phyloP scores from a whole-genome alignment of 176 grass and related monocot species.

The Elaeis guineensis region DNA sequence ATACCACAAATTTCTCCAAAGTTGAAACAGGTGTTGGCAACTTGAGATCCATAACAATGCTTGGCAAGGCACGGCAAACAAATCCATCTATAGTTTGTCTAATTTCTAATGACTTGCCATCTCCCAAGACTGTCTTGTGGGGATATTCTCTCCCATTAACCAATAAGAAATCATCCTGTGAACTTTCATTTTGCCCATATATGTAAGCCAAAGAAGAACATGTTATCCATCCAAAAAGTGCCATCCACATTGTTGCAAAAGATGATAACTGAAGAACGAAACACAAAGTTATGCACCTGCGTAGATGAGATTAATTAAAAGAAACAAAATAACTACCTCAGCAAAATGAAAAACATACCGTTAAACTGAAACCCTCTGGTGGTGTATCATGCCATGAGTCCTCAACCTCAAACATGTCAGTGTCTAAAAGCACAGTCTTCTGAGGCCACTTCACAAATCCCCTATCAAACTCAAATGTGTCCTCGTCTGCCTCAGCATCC shows the following conservation, averaged over 20 bases:
- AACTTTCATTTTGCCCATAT: conserved; percentile 49
- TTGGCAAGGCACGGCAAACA: conserved; percentile 47
- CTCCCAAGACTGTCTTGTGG: conserved; percentile 37
- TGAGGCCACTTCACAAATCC: conserved; percentile 66
- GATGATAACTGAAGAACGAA: conserved; percentile 53
- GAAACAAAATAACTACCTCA: not conserved
- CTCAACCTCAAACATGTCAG: conserved; percentile 83
- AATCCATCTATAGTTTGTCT: conserved; percentile 68
- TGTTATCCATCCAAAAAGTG: conserved; percentile 81
- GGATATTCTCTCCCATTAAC: conserved; percentile 57
- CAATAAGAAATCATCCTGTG: conserved; percentile 47
- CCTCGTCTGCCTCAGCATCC: conserved; percentile 25
- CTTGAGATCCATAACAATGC: conserved; percentile 45
- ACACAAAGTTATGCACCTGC: not conserved
- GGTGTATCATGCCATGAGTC: conserved; percentile 84
- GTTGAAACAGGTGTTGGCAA: conserved; percentile 58
- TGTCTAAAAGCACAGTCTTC: conserved; percentile 70
- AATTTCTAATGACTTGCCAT: conserved; percentile 74
- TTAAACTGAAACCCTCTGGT: conserved; percentile 74
- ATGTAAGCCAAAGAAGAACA: conserved; percentile 55
- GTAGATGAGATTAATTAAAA: no score
- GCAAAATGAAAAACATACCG: conserved; percentile 27
- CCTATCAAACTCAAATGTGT: conserved; percentile 44
- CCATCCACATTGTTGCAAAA: conserved; percentile 61
- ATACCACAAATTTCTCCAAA: conserved; percentile 80